phyloP scores from a whole-genome alignment of 2,329 filamentous ascomycete genomes.

The Fusarium sp. region DNA sequence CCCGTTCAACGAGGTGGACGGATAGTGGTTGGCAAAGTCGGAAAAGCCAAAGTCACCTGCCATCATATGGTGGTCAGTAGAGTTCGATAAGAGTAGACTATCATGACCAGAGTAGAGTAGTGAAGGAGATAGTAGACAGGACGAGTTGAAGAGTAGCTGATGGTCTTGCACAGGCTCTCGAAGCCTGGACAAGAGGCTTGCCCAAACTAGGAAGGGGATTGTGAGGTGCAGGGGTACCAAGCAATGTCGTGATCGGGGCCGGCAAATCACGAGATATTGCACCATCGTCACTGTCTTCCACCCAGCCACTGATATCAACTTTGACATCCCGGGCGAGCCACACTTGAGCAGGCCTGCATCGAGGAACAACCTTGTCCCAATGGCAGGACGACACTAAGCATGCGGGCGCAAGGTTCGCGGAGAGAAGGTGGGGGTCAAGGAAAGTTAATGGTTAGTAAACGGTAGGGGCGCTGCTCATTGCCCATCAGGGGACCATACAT shows the following conservation, averaged over 20 bases:
- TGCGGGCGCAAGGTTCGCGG: conserved; percentile 28
- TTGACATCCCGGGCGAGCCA: conserved; percentile 35
- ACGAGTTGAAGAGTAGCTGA: conserved; percentile 37
- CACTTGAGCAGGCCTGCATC: conserved; percentile 36
- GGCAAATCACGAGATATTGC: conserved; percentile 70
- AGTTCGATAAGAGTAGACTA: conserved; percentile 31
- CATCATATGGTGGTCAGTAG: conserved; percentile 54
- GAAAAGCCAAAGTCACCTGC: conserved; percentile 68
- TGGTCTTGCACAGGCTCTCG: conserved; percentile 33
- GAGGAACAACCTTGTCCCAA: conserved; percentile 41
- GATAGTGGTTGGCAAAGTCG: conserved; percentile 65
- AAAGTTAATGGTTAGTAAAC: conserved; percentile 20
- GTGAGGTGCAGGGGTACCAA: conserved; percentile 37
- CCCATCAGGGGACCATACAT: conserved; percentile 23
- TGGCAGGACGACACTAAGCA: conserved; percentile 28
- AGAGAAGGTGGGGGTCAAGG: conserved; percentile 30
- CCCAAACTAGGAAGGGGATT: conserved; percentile 44
- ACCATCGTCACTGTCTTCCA: conserved; percentile 64
- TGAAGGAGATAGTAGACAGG: conserved; percentile 28
- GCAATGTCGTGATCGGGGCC: conserved; percentile 45
- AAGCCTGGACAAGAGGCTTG: conserved; percentile 40
- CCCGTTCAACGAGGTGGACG: conserved; percentile 60
- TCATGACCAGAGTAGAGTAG: conserved; percentile 36
- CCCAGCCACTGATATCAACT: conserved; percentile 43
- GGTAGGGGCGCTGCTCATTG: conserved; percentile 27